Evolutionary conservation across 208 protist species (phyloP), one percentile per base, ranked within the genome.

Genomic region (Vickermania spadyakhi): DNA sequence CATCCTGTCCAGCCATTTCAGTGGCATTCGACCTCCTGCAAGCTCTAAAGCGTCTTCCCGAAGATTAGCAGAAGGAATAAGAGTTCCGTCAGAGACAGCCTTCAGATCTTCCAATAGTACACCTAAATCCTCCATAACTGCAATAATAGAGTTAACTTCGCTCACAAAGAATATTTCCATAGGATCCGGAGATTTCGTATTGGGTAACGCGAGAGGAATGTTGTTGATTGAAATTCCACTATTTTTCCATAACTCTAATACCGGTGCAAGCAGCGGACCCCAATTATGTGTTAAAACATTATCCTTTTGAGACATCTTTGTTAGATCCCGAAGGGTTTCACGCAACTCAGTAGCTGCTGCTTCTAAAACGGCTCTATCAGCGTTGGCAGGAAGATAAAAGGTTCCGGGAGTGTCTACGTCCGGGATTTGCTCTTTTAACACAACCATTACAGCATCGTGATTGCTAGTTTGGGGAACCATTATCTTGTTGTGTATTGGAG

Each of bases 341-440:
- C 84, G 61, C 29, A 94, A 66, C 28, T 42, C 36, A 22, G 62
- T 50, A n/a, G 81, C 77, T 21, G 70, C 25, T 28, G 77, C 73
- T 66, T 92, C 80, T 72, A 97, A 92, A 59, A 98, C 89, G 0
- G 81, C 79, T 49, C 84, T 75, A 60, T 98, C 93, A 13, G 95
- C 84, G 77, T 98, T 98, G 61, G 83, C 75, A 28, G 96, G 94
- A 14, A 98, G 84, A 28, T 77, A 75, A 67, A 98, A 93, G 62
- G 97, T 63, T 31, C 64, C 26, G 2, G 86, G 84, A 51, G 72
- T 51, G 58, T 93, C 86, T 7, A 86, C 73, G 64, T 93, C 84
- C 3, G 86, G 76, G 27, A 96, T 45, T 31, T 79, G 72, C 4
- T 69, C 56, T 22, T 65, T 64, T 28, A 96, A 66, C 54, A 82